phyloP scores from a whole-genome alignment of 1,284 basidiomycete genomes.

The Trichosporon sp. region DNA sequence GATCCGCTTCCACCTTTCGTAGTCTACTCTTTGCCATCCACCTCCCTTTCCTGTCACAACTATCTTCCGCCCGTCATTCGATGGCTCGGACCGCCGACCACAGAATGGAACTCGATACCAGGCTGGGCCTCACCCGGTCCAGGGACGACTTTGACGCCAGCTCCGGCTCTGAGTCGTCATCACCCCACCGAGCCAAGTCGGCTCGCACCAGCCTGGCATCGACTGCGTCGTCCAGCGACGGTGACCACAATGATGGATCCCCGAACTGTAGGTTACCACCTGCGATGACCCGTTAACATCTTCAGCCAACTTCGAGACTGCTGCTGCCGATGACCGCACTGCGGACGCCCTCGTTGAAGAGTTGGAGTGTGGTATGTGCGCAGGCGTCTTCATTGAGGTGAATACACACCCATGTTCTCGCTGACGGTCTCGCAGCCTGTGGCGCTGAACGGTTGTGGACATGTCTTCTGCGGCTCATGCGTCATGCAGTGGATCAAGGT shows the following conservation, averaged over 20 bases:
- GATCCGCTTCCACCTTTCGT: neutral
- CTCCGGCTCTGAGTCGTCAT: neutral
- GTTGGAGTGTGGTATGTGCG: slow-evolving; percentile 28
- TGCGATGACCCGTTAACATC: neutral
- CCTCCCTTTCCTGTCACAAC: neutral
- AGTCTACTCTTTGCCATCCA: neutral
- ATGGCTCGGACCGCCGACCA: neutral
- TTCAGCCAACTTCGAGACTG: neutral
- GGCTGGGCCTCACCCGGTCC: slow-evolving; percentile 8
- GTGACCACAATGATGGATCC: neutral
- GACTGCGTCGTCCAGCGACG: neutral
- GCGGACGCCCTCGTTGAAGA: slow-evolving; percentile 18
- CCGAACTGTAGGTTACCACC: neutral
- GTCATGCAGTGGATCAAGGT: slow-evolving; percentile 26
- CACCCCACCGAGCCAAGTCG: slow-evolving; percentile 10
- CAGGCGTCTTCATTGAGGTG: slow-evolving; percentile 25
- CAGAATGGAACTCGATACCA: neutral
- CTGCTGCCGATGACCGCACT: neutral
- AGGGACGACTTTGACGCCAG: slow-evolving; percentile 16
- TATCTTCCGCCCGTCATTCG: neutral
- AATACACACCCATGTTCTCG: neutral
- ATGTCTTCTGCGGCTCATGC: slow-evolving; percentile 27
- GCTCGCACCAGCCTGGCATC: slow-evolving; percentile 11
- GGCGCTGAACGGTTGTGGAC: slow-evolving; percentile 26
- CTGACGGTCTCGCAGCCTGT: slow-evolving; percentile 16